A percentile compares a stretch with the other conserved stretches of the same genome.
phyloP scores from a whole-genome alignment of 257 asterid species.

The Verbena officinalis region DNA sequence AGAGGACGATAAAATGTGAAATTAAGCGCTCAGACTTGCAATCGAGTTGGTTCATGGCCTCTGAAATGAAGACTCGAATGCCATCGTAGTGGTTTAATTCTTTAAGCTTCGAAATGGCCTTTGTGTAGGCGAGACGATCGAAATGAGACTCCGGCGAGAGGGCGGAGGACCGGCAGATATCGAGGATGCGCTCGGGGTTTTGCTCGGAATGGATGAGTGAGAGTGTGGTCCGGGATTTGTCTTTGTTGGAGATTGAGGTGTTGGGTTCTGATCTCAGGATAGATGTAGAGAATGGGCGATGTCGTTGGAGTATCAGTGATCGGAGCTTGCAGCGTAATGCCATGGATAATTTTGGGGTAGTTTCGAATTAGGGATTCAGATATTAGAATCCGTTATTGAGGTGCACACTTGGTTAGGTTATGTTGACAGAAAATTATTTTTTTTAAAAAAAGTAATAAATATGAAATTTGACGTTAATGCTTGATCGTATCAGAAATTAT shows the following conservation, averaged over 20 bases:
- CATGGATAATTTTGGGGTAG: slow-evolving; percentile 29
- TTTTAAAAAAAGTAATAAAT: no score
- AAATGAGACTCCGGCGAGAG: slow-evolving; percentile 68
- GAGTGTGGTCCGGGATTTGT: slow-evolving; percentile 68
- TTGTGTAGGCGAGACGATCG: slow-evolving; percentile 69
- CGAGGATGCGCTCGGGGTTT: slow-evolving; percentile 80
- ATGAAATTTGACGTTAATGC: no score
- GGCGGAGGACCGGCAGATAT: slow-evolving; percentile 73
- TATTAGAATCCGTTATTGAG: no score
- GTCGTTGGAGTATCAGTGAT: slow-evolving; percentile 32
- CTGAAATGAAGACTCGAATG: slow-evolving; percentile 59
- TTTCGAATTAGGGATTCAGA: slow-evolving; percentile 2
- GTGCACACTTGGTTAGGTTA: no score
- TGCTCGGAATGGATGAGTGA: slow-evolving; percentile 67
- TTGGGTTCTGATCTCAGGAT: slow-evolving; percentile 48
- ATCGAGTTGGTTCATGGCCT: slow-evolving; percentile 48
- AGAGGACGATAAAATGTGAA: slow-evolving; percentile 63
- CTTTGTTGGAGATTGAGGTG: slow-evolving; percentile 47
- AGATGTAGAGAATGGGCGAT: slow-evolving; percentile 47
- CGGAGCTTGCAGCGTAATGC: slow-evolving; percentile 60
- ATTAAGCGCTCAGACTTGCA: slow-evolving; percentile 47
- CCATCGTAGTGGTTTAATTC: slow-evolving; percentile 48
- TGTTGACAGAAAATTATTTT: background rate
- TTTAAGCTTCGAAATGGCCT: slow-evolving; percentile 57
- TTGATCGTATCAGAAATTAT: no score